These are phyloP conservation scores for Fusarium clavum DNA, from an alignment of 2,329 filamentous ascomycete species.

Conservation along the genomic window DNA sequence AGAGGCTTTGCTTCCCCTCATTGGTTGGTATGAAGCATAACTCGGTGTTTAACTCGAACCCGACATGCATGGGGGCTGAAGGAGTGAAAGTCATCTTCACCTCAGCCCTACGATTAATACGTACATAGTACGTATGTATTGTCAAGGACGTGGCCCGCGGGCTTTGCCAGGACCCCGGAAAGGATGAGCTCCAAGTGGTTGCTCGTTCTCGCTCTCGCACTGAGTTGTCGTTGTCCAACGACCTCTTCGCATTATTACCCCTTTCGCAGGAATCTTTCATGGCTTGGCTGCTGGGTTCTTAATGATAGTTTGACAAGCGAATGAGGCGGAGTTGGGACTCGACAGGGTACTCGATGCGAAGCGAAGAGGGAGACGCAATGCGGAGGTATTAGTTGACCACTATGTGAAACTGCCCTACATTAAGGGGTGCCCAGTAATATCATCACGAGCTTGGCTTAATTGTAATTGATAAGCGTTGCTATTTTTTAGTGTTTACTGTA, in stretches of 20 bases:
- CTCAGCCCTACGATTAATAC: conserved; percentile 40
- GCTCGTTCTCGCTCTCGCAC: conserved; percentile 25
- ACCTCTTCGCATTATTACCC: conserved; percentile 8
- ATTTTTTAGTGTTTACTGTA: conserved; percentile 4
- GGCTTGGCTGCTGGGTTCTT: conserved; percentile 1
- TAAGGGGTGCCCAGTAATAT: conserved; percentile 14
- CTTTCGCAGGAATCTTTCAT: background rate
- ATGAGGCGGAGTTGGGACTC: conserved; percentile 31
- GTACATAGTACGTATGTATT: conserved; percentile 2
- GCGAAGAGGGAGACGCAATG: conserved; percentile 24
- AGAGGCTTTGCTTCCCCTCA: conserved; percentile 1
- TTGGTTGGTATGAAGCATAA: conserved; percentile 29
- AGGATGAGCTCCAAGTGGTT: conserved; percentile 21
- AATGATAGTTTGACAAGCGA: conserved; percentile 20
- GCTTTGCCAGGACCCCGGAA: conserved; percentile 3
- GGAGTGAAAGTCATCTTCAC: conserved; percentile 28
- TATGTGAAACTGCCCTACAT: conserved; percentile 10
- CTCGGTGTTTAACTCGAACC: conserved; percentile 23
- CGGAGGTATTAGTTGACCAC: conserved; percentile 25
- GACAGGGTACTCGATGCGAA: conserved; percentile 14
- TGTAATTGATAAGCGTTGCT: conserved; percentile 3
- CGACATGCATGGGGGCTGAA: conserved; percentile 14
- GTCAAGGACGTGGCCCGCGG: conserved; percentile 19
- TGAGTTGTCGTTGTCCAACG: conserved; percentile 1
- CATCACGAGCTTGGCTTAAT: conserved; percentile 13